Base-by-base conservation (phyloP, 2,329 filamentous ascomycete species). In the Dendryphion nanum region DNA sequence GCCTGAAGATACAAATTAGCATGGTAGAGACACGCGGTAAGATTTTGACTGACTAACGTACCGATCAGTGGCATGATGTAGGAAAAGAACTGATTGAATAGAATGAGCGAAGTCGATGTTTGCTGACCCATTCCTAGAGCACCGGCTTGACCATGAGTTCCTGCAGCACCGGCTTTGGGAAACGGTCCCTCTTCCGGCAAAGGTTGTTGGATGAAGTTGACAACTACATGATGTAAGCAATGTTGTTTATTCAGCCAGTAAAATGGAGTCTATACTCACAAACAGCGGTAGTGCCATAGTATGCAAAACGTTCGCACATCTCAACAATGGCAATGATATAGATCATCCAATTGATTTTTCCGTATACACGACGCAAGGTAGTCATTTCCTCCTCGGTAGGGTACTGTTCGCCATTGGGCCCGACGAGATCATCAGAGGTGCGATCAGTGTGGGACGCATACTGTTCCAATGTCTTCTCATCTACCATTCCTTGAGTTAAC, bases 51-150 rank as follows among this genome's bases (percentile, higher is more conserved):
- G n/a, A n/a, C n/a, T n/a, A n/a, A n/a, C n/a, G n/a, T n/a, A n/a
- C 23, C 75, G 17, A 77, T 38, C 23, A 82, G 75, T 3, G 79
- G 79, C n/a, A 76, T 78, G 21, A 78, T 59, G 57, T 77, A 78
- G 40, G 72, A 74, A 71, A 72, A 78, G 60, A 78, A 77, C 42
- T 72, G 67, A 58, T 77, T 77, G 63, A 76, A 26, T 26, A n/a
- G 10, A 26, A 67, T 72, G 47, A 78, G 47, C 39, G 68, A 71
- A 40, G 73, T 76, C 17, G 74, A 72, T 44, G 71, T 71, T 37
- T 74, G 71, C 50, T 81, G 71, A 5, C 77, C 77, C 49, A 78
- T 60, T 3, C 74, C 75, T 10, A 82, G 62, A 29, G 76, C 78
- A 53, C 74, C 75, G 3, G 76, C 68, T 26, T 62, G 55, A 14